Base-by-base conservation (phyloP, 2,329 filamentous ascomycete species). In the Talaromyces sp. region DNA sequence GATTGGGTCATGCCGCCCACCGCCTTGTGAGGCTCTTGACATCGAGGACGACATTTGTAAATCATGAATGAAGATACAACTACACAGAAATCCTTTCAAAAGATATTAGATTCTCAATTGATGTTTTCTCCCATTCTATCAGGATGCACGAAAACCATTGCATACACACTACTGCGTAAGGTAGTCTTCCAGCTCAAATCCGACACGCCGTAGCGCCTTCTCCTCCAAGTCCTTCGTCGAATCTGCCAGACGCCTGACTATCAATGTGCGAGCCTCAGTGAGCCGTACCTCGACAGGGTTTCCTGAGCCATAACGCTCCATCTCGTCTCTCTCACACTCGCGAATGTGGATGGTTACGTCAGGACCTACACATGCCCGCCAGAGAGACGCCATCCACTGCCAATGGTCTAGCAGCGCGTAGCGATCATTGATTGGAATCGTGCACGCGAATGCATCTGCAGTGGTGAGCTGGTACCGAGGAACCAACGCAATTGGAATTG, bases 331-430 rank as follows among this genome's bases (percentile, higher is more conserved):
- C 19, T 73, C 70, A 54, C 73, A 73, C 41, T 78, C 75, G 5
- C 74, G 73, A 53, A 80, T 73, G 57, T 78, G 77, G 13, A 81
- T 71, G 0, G 78, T 80, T 56, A 80, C 74, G 63, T 98, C 93
- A 0, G 93, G 86, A 0, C 89, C 91, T 1, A 93, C 82, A 58
- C 90, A 89, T 10, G 91, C 91, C 10, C 93, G 87, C 93, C 93
- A 98, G 24, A 97, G 83, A 50, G 90, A 93, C 38, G 93, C 93
- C 81, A 95, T 91, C 93, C 93, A 98, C 74, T 96, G 90, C 92
- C 93, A 98, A 77, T 98, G 93, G 68, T 96, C 92, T n/a, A 89
- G 83, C 0, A 90, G 87, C 17, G 86, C 84, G 73, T 96, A 96
- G 7, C 83, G 81, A 70, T 96, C 92, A 19, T 82, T 79, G 65